phyloP scores from a whole-genome alignment of 768 basidiomycete species.

The Pisolithus albus region DNA sequence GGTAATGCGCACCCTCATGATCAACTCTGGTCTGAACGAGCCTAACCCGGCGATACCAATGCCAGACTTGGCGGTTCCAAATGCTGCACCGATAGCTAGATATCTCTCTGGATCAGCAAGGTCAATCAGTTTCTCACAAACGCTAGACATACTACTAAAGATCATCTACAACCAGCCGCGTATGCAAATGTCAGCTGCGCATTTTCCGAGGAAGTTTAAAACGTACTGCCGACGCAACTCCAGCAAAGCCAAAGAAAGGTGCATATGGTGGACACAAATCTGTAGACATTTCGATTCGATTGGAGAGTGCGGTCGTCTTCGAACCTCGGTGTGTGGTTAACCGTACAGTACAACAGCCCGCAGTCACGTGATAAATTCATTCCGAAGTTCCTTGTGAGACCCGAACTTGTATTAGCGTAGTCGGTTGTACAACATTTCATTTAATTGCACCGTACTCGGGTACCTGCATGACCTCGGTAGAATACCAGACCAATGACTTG shows the following conservation, averaged over 20 bases:
- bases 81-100: constrained; percentile 87
- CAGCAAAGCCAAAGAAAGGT: constrained; percentile 97
- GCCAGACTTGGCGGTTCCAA: constrained; percentile 93
- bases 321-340: no score
- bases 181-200: constrained; percentile 8
- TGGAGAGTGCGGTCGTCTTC: constrained; percentile 1
- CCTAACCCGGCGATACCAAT: constrained; percentile 96
- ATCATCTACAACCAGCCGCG: constrained; percentile 64
- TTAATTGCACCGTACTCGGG: no score
- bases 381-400: no score
- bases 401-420: no score
- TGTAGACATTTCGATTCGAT: constrained; percentile 37
- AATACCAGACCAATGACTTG: no score
- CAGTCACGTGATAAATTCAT: no score
- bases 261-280: constrained; percentile 83
- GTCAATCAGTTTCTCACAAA: constrained; percentile 2
- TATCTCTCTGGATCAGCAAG: constrained; percentile 1
- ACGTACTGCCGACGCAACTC: constrained; percentile 87
- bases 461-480: no score
- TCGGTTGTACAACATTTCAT: no score
- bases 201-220: background rate
- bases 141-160: constrained; percentile 74
- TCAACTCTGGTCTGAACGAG: constrained; percentile 89
- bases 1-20: constrained; percentile 76
- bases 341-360: no score